phyloP scores from a whole-genome alignment of 805 yeast genomes.

The Metschnikowia drakensbergensis region DNA sequence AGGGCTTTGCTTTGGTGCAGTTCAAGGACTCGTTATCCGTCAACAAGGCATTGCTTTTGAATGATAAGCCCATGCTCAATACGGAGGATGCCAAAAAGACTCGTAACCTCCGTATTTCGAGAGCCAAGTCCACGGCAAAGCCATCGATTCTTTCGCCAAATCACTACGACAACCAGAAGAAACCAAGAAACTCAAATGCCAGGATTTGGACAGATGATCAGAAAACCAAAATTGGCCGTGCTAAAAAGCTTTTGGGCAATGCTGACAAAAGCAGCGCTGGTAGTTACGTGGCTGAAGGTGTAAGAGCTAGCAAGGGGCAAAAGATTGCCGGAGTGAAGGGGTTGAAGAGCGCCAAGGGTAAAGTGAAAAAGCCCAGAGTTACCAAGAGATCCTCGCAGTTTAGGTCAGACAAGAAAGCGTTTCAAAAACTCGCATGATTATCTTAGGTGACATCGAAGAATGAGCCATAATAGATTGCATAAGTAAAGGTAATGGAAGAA shows the following conservation, averaged over 20 bases:
- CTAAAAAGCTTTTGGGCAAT: constrained; percentile 67
- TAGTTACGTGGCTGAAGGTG: constrained; percentile 61
- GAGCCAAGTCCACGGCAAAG: constrained; percentile 44
- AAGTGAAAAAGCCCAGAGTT: constrained; percentile 55
- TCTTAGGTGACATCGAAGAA: too few relatives aligned
- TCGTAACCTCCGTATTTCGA: constrained; percentile 70
- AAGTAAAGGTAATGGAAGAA: background rate
- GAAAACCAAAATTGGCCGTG: constrained; percentile 77
- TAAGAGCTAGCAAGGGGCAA: constrained; percentile 70
- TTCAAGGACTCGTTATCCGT: constrained; percentile 72
- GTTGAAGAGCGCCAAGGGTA: constrained; percentile 41
- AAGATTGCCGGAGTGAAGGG: constrained; percentile 58
- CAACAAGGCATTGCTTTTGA: constrained; percentile 71
- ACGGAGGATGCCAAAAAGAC: constrained; percentile 28
- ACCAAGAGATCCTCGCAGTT: constrained; percentile 52
- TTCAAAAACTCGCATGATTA: constrained; percentile 15
- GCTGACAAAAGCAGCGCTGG: constrained; percentile 75
- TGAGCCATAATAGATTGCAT: background rate
- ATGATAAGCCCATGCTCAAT: constrained; percentile 54
- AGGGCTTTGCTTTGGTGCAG: constrained; percentile 96
- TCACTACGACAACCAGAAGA: constrained; percentile 34
- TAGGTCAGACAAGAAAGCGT: constrained; percentile 35
- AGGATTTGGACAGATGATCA: constrained; percentile 56
- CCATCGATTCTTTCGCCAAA: constrained; percentile 44
- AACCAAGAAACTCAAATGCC: constrained; percentile 19